A percentile compares a stretch with the other conserved stretches of the same genome.
Conservation (phyloP, 73 alveolate species). For the Paramecium sexaurelia region DNA sequence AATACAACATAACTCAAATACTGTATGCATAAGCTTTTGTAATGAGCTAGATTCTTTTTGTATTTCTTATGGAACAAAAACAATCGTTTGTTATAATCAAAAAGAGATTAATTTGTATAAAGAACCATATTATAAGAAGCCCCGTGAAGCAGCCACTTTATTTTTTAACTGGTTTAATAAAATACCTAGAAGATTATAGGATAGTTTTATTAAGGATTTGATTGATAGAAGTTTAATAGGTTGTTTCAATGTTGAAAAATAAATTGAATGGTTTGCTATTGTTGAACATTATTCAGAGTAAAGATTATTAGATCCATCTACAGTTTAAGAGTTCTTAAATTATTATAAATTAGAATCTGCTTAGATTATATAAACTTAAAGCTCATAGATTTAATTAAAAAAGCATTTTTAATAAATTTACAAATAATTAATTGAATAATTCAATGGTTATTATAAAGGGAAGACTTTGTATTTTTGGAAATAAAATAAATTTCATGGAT, state of each 20-base stretch:
- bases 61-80: background rate
- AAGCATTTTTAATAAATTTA: background rate
- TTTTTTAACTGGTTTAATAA: background rate
- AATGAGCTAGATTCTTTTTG: background rate
- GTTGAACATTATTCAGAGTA: conserved; percentile 14
- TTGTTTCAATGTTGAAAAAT: background rate
- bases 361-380: background rate
- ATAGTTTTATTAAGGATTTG: background rate
- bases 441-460: background rate
- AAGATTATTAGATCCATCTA: background rate
- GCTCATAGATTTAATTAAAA: background rate
- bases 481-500: background rate
- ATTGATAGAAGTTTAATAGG: background rate
- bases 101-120: background rate
- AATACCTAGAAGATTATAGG: background rate
- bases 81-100: background rate
- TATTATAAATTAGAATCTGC: background rate
- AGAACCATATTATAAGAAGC: background rate
- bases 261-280: background rate
- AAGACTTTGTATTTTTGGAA: background rate
- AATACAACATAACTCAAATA: background rate
- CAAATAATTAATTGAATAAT: background rate
- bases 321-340: background rate
- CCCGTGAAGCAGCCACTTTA: background rate
- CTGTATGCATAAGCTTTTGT: background rate